phyloP scores from a whole-genome alignment of 2,329 filamentous ascomycete species.

The Apiospora hydei region DNA sequence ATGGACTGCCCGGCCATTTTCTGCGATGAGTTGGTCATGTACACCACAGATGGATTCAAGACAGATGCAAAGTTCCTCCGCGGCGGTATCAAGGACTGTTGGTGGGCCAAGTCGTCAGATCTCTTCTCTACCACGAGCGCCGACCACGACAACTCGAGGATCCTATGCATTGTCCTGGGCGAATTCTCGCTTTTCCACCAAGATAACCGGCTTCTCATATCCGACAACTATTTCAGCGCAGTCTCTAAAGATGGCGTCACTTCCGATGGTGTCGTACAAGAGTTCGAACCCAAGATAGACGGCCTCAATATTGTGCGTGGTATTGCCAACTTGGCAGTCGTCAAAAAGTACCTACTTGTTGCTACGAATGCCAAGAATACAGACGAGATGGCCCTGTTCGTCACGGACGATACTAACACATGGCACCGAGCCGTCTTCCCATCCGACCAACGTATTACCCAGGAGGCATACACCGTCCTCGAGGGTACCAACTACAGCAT shows the following conservation, averaged over 20 bases:
- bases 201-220: slow-evolving; percentile 80
- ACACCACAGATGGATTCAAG: slow-evolving; percentile 88
- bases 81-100: slow-evolving; percentile 75
- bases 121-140: slow-evolving; percentile 75
- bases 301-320: slow-evolving; percentile 77
- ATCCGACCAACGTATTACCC: slow-evolving; percentile 77
- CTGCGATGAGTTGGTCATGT: slow-evolving; percentile 70
- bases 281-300: slow-evolving; percentile 80
- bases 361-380: slow-evolving; percentile 82
- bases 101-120: slow-evolving; percentile 83
- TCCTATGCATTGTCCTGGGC: slow-evolving; percentile 82
- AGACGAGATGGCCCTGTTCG: slow-evolving; percentile 89
- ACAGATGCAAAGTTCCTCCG: slow-evolving; percentile 69
- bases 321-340: slow-evolving; percentile 79
- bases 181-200: slow-evolving; percentile 73
- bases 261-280: slow-evolving; percentile 56
- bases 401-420: slow-evolving; percentile 80
- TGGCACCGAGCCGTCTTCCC: slow-evolving; percentile 96
- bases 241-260: slow-evolving; percentile 42
- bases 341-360: slow-evolving; percentile 87
- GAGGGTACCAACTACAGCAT: slow-evolving; percentile 98
- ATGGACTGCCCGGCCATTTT: slow-evolving; percentile 70
- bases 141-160: slow-evolving; percentile 71
- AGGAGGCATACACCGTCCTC: slow-evolving; percentile 90
- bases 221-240: slow-evolving; percentile 80